Evolutionary conservation across 1,284 basidiomycete genomes (phyloP).

Genomic region (Moesziomyces sp.): DNA sequence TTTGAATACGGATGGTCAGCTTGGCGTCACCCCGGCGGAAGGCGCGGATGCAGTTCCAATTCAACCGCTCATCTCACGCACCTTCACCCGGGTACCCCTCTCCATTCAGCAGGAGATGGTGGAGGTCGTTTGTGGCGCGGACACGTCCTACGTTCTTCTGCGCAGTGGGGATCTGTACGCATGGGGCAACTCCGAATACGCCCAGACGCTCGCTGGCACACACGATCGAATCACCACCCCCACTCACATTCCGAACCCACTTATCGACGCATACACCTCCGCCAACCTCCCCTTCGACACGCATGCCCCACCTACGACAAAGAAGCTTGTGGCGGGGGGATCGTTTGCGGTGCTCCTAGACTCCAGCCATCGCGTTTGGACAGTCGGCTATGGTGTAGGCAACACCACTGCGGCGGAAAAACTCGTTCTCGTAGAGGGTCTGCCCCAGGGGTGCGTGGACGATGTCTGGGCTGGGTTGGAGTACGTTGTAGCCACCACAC

Average conservation of each 20-base stretch:
- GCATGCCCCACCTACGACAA: not conserved
- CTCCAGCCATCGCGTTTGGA: conserved; percentile 17
- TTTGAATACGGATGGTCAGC: conserved; percentile 57
- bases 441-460: not conserved
- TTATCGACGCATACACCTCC: conserved; percentile 6
- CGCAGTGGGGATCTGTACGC: conserved; percentile 22
- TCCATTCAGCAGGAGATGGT: not conserved
- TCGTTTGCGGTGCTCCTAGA: conserved; percentile 34
- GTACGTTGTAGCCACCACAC: conserved; percentile 27
- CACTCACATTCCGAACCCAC: conserved; percentile 4
- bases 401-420: not conserved
- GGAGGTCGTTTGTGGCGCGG: conserved; percentile 42
- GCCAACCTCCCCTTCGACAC: not conserved
- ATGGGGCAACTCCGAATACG: conserved; percentile 62
- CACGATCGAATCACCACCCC: conserved; percentile 26
- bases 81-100: conserved; percentile 6
- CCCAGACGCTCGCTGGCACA: conserved; percentile 33
- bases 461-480: conserved; percentile 24
- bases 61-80: conserved; percentile 10
- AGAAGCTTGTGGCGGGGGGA: conserved; percentile 35
- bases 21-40: conserved; percentile 14
- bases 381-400: conserved; percentile 22
- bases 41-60: conserved; percentile 13
- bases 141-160: conserved; percentile 46
- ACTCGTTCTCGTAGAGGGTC: too few relatives aligned